Evolutionary conservation across 2,329 filamentous ascomycete genomes (phyloP), one percentile per base, ranked within the genome.

Genomic region (Lasiodiplodia sp.): DNA sequence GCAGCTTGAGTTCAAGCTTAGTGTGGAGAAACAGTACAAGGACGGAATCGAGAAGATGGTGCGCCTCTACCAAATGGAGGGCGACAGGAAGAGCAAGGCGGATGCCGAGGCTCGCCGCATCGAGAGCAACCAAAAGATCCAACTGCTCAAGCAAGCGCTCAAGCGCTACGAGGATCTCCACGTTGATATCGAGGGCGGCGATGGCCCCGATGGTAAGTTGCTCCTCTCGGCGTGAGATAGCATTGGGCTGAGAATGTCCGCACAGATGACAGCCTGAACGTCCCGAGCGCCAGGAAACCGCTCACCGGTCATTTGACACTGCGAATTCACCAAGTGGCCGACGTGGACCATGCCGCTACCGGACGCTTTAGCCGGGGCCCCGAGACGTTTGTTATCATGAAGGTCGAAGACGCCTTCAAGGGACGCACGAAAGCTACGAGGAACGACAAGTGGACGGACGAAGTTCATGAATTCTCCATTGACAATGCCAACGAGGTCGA

Each of bases 21-120:
- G 96, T 73, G 96, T 99, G 34, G 96, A 99, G 80, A 97, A 97
- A 79, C 96, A 99, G 82, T 99, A 99, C 82, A 94, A 98, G 73
- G 96, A 97, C 77, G 96, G 96, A 71, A 96, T 99, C 74, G 96
- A 99, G 82, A 99, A 99, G 84, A 98, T 99, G 96, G 93, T 97
- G 57, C 93, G 96, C 79, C 86, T 99, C 44, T 99, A 99, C 78
- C 91, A 96, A 78, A 96, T 98, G 87, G 96, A 98, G 80, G 95
- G 96, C 37, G 96, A 99, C 78, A 90, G 94, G 74, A 97, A 97
- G 85, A 98, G 95, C 83, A 93, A 92, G 79, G 90, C 92, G 69
- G 96, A 99, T 80, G 96, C 96, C 52, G 94, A 97, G 74, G 92
- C 91, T 62, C 89, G 93, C 76, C 88, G 92, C 69, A 91, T 97